Percentiles rank a stretch among this genome's conserved stretches.
Conservation (phyloP, 805 yeast species). For the Sugiyamaella chiloensis region DNA sequence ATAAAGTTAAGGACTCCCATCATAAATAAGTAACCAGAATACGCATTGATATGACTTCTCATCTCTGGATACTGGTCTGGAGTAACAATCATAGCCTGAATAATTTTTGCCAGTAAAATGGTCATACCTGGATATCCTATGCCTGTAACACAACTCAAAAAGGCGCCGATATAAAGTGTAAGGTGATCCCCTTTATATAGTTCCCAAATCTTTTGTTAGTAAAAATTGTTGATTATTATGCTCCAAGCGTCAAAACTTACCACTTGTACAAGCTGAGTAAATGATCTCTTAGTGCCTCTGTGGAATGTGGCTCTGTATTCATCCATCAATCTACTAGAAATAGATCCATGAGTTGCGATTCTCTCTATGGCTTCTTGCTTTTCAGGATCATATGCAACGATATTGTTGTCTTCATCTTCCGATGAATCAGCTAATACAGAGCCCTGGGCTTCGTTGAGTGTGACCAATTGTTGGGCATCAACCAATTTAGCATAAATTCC, state of each 20-base stretch:
- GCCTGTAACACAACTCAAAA: conserved; percentile 31
- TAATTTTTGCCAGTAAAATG: conserved; percentile 36
- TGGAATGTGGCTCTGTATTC: background rate
- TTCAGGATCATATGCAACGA: conserved; percentile 13
- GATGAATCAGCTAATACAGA: background rate
- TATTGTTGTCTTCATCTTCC: conserved; percentile 9
- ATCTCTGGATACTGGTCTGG: conserved; percentile 28
- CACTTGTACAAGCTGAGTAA: background rate
- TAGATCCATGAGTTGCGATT: conserved; percentile 14
- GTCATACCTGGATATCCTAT: conserved; percentile 38
- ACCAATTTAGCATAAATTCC: conserved; percentile 35
- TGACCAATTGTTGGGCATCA: conserved; percentile 32
- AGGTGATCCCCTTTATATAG: conserved; percentile 29
- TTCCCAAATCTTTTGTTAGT: conserved; percentile 20
- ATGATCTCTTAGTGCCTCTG: background rate
- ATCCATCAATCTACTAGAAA: conserved; percentile 20
- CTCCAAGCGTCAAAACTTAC: too few relatives aligned
- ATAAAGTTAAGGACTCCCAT: conserved; percentile 26
- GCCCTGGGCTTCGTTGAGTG: background rate
- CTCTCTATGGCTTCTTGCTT: conserved; percentile 7
- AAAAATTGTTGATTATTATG: background rate
- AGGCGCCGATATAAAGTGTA: conserved; percentile 27
- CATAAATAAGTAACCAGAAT: conserved; percentile 35
- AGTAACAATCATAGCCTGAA: conserved; percentile 34
- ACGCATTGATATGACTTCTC: conserved; percentile 35